Evolutionary conservation across 345 rosid species (phyloP).

Genomic region (Ceriops decandra): DNA sequence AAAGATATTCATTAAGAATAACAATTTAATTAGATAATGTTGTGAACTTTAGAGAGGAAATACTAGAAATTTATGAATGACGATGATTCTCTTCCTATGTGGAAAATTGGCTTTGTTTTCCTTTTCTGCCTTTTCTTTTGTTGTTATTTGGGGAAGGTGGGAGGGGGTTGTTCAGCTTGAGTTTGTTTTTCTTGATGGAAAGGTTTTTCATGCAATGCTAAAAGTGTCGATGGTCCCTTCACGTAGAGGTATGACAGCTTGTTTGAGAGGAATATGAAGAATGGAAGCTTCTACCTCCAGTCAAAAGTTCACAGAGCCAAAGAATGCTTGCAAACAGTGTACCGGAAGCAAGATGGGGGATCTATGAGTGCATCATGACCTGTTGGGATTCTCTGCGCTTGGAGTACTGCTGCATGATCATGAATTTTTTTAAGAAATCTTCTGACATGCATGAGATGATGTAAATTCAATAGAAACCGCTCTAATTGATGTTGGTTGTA

Average conservation of each 20-base stretch:
- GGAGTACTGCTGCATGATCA: too few relatives aligned
- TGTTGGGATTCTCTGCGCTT: background rate
- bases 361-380: constrained; percentile 7
- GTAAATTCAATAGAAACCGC: background rate
- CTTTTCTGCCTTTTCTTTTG: too few relatives aligned
- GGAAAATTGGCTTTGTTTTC: too few relatives aligned
- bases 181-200: background rate
- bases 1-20: too few relatives aligned
- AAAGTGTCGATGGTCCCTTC: constrained; percentile 1
- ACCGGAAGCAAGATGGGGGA: constrained; percentile 30
- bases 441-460: constrained; percentile 1
- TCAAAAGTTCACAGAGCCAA: constrained; percentile 90
- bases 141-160: background rate
- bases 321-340: constrained; percentile 64
- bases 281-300: constrained; percentile 86
- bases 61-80: background rate
- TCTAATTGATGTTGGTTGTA: background rate
- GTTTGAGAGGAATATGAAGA: constrained; percentile 70
- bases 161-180: background rate
- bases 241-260: constrained; percentile 64
- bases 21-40: too few relatives aligned
- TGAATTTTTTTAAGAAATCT: background rate
- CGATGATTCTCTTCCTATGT: too few relatives aligned
- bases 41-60: background rate
- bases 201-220: background rate